Conservation (phyloP, 768 basidiomycete species). For the Termitomyces eurrhizus region DNA sequence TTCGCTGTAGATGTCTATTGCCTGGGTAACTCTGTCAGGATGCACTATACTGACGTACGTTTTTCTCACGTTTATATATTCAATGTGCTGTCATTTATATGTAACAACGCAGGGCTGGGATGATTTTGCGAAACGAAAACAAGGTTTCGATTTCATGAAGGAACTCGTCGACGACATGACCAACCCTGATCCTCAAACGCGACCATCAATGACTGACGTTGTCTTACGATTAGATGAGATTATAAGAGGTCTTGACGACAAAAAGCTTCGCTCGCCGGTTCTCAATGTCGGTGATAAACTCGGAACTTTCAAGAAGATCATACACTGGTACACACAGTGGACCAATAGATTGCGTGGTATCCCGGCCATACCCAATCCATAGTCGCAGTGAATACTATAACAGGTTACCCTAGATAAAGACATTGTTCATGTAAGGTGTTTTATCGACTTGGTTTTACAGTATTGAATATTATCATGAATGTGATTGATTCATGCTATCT, state of each 20-base stretch:
- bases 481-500: too few species aligned
- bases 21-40: not conserved
- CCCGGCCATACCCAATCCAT: not conserved
- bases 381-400: not conserved
- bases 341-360: not conserved
- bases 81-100: not conserved
- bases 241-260: conserved; percentile 13
- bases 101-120: not conserved
- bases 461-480: too few species aligned
- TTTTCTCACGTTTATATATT: not conserved
- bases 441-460: too few species aligned
- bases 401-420: too few species aligned
- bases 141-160: not conserved
- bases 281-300: conserved; percentile 3
- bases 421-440: too few species aligned
- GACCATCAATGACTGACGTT: conserved; percentile 30
- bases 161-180: not conserved
- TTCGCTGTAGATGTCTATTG: not conserved
- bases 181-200: conserved; percentile 24
- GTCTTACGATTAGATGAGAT: conserved; percentile 21
- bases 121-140: not conserved
- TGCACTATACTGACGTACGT: not conserved
- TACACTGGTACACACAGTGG: not conserved
- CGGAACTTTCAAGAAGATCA: not conserved
- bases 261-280: conserved; percentile 27